Evolutionary conservation across 2,329 filamentous ascomycete species (phyloP).

Genomic region (Diaporthe sp.): DNA sequence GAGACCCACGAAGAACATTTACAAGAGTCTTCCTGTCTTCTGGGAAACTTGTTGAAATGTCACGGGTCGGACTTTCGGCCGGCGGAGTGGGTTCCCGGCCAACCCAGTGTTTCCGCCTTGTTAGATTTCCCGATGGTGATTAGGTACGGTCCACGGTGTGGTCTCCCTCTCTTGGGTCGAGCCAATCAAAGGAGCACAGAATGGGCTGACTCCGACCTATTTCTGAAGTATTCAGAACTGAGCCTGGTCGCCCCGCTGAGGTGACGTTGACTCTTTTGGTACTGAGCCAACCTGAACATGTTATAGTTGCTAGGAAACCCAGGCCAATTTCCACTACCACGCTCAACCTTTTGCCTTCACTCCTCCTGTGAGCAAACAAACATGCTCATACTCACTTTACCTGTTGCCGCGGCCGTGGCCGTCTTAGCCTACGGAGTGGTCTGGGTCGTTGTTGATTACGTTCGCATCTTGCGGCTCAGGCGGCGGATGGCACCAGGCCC

Average conservation of each 20-base stretch:
- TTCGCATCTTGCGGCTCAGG: background rate
- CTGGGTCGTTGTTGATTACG: background rate
- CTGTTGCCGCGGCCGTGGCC: background rate
- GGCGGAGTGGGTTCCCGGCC: background rate
- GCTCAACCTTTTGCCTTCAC: too few species aligned
- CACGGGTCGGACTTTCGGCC: background rate
- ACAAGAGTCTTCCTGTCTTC: background rate
- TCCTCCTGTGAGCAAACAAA: fast-evolving
- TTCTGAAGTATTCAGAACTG: background rate
- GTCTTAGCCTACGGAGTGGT: background rate
- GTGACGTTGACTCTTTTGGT: background rate
- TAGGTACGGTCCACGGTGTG: background rate
- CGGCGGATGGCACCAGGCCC: background rate
- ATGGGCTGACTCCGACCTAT: background rate
- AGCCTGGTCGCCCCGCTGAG: too few species aligned
- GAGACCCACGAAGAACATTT: background rate
- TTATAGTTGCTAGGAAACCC: background rate
- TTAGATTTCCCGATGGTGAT: background rate
- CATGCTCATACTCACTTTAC: background rate
- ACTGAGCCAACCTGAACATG: background rate
- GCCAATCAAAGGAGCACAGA: background rate
- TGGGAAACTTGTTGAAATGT: background rate
- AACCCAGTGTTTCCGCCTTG: background rate
- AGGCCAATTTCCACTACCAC: background rate
- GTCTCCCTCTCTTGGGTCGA: background rate